phyloP scores from a whole-genome alignment of 176 grass and related monocot genomes.

The Eragrostis nindensis region DNA sequence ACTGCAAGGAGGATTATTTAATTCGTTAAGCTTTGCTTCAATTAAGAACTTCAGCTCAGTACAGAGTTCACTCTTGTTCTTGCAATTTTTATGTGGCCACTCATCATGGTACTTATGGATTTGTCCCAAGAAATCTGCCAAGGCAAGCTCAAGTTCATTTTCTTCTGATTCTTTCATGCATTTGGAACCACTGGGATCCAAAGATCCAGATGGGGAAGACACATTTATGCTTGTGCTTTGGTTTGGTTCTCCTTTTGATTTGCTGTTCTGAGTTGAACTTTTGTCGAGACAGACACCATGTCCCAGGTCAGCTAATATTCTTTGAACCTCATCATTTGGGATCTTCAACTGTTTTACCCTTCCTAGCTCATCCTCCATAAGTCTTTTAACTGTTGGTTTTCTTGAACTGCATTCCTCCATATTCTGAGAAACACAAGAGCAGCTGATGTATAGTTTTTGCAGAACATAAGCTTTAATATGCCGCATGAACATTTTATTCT shows the following conservation, averaged over 20 bases:
- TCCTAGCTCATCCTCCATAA: conserved; percentile 72
- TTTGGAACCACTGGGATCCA: conserved; percentile 39
- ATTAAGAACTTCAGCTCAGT: conserved; percentile 54
- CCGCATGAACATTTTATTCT: not conserved
- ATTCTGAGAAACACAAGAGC: conserved; percentile 43
- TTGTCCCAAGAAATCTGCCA: conserved; percentile 65
- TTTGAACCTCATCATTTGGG: conserved; percentile 67
- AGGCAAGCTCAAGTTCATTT: conserved; percentile 55
- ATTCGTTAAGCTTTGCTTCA: conserved; percentile 59
- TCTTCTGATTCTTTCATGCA: conserved; percentile 49
- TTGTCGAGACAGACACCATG: conserved; percentile 51
- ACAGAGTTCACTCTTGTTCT: conserved; percentile 48
- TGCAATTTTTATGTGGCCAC: conserved; percentile 52
- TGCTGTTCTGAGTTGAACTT: conserved; percentile 26
- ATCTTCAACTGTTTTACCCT: conserved; percentile 61
- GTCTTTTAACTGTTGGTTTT: conserved; percentile 71
- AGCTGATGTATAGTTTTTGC: not conserved
- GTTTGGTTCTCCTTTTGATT: conserved; percentile 34
- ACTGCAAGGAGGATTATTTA: conserved; percentile 27
- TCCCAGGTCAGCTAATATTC: conserved; percentile 65
- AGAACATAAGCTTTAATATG: conserved; percentile 19
- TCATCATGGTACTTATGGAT: conserved; percentile 54
- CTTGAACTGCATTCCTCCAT: conserved; percentile 32
- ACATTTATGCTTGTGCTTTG: conserved; percentile 6
- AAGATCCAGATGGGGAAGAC: conserved; percentile 21